These are phyloP conservation scores for Colletotrichum sansevieriae DNA, from an alignment of 2,329 filamentous ascomycete genomes.

Conservation along the genomic window DNA sequence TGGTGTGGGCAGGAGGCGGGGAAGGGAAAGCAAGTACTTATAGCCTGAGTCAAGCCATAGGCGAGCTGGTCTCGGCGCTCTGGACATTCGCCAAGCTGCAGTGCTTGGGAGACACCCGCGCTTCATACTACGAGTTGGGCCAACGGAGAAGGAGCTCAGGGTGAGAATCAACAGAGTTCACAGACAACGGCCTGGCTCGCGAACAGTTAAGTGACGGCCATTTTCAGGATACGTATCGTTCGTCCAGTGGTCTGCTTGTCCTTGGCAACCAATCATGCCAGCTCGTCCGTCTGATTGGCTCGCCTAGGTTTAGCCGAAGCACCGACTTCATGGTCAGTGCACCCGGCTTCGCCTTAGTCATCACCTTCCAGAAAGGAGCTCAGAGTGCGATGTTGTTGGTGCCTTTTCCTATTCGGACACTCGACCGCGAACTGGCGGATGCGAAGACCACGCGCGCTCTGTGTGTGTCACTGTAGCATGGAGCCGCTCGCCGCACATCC, in stretches of 20 bases:
- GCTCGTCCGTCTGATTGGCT: constrained; percentile 21
- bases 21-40: constrained; percentile 9
- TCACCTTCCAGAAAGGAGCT: constrained; percentile 9
- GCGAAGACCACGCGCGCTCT: not conserved
- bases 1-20: not conserved
- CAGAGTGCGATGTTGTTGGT: constrained; percentile 7
- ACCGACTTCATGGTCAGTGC: constrained; percentile 1
- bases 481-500: constrained; percentile 15
- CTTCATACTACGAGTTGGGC: not conserved
- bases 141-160: not conserved
- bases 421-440: constrained; percentile 1
- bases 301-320: constrained; percentile 22
- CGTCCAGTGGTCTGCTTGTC: not conserved
- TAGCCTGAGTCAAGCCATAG: not conserved
- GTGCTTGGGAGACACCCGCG: not conserved
- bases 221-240: not conserved
- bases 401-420: not conserved
- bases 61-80: not conserved
- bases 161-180: too few species aligned
- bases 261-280: not conserved
- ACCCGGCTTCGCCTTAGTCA: not conserved
- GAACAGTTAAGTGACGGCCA: not conserved
- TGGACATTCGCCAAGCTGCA: constrained; percentile 4
- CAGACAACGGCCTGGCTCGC: too few species aligned
- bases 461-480: constrained; percentile 8